Base-by-base conservation (phyloP, 805 yeast genomes). In the Teunomyces atbi region DNA sequence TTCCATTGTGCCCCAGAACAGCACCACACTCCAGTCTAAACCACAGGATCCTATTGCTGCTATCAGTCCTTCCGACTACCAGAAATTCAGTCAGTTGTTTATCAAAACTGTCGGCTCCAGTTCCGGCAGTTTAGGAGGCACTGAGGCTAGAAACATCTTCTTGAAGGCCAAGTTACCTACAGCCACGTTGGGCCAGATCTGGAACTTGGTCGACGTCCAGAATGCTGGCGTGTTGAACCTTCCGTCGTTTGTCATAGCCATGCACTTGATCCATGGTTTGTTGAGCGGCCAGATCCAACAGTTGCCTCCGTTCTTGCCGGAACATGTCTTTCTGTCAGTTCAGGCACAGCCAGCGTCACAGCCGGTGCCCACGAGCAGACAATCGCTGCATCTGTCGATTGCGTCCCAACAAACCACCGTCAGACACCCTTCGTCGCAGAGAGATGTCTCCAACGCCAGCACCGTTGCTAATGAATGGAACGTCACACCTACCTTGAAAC, bases 181-280 rank as follows among this genome's bases (percentile, higher is more conserved):
- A 29, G 78, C 79, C 20, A 77, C 82, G 1, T 73, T 94, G 50
- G 96, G 95, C 47, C 86, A 84, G 61, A 84, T 94, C 48, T 94
- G 99, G 99, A 78, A 78, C 45, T 73, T 92, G 47, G 94, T 87
- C 37, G 99, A 94, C 62, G 81, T 82, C 50, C 77, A 78, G 45
- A 83, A 83, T 55, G 67, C 78, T 1, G 99, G 99, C 4, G 73
- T 79, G 46, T 78, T 94, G 56, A 75, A 79, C 46, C 79, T 83
- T 59, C 76, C 83, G 12, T 91, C 89, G 61, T 94, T 94, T 57
- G 80, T 89, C 38, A 79, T 92, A 57, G 97, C 98, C 6, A 92
- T 94, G 99, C 96, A 88, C 66, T 76, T 94, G 61, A 89, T 94
- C 52, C 97, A 92, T 65, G 83, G 89, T 54, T 70, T 85, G 27